Evolutionary conservation across 1,139 yeast species (phyloP), one percentile per base, ranked within the genome.

Genomic region (Diutina rugosa): DNA sequence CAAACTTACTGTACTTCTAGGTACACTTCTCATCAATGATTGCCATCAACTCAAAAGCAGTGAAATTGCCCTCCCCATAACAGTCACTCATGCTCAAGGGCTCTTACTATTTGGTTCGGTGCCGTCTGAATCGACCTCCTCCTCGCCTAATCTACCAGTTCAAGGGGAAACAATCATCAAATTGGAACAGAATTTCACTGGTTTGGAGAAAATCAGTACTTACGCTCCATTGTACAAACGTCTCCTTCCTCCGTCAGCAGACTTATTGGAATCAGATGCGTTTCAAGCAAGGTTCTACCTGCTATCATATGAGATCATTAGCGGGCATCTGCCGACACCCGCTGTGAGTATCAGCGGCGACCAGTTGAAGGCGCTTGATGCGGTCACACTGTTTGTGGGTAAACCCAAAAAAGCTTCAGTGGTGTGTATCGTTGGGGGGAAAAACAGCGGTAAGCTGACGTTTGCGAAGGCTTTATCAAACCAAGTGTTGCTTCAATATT

Each of bases 371-470:
- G 53, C 53, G 7, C 29, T 49, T n/a, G 21, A 7, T 4, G 18
- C 26, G 8, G 16, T 49, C 16, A 7, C 44, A 1, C 12, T 18
- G 18, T n/a, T 18, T 4, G n/a, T 49, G n/a, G 6, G 30, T 9
- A n/a, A 38, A n/a, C 18, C 29, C 6, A 30, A n/a, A 9, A 21
- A 16, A 6, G 26, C 41, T 2, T 18, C 32, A 32, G 53, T 49
- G 29, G 53, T 49, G 6, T 49, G 53, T 49, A n/a, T 49, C 21
- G 53, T 49, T 16, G 53, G 53, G 9, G 44, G 44, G 1, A 49
- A 49, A 14, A 49, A 49, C 45, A 29, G 53, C 10, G 53, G 53
- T 16, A 49, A 49, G 21, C 53, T 49, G 53, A 49, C 53, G 12
- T 49, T 49, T 18, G 32, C 53, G 9, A 49, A 32, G 14, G 53